Base-by-base conservation (phyloP, 2,329 filamentous ascomycete species). In the Gaeumannomyces tritici region DNA sequence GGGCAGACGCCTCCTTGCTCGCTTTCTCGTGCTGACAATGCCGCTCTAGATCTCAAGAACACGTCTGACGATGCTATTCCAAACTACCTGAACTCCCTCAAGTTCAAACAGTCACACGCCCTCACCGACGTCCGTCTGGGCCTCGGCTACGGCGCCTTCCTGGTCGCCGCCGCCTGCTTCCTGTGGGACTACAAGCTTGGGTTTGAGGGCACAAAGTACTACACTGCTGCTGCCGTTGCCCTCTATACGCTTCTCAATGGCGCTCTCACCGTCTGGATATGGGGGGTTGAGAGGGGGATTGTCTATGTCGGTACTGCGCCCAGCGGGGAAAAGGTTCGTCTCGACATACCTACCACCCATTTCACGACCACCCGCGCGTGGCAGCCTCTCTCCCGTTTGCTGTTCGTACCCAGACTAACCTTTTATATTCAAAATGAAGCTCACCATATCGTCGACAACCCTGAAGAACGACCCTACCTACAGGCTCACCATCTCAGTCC, bases 11-110 rank as follows among this genome's bases (percentile, higher is more conserved):
- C 42, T 24, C 18, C 18, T 1, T 5, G 2, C 4, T n/a, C 1
- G 63, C 62, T 66, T 64, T 61, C 28, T 55, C 42, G 27, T 27
- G 57, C 63, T 51, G n/a, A 51, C 21, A 7, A n/a, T 51, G 2
- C 18, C 33, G 21, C 35, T 27, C 27, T 73, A 96, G 95, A 98
- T 74, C 88, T 99, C 66, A 98, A 98, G 77, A 96, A 95, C 79
- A 96, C 93, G 54, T 91, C 90, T 67, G 95, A 99, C 78, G 95
- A 99, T 77, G 91, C 93, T 63, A 88, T 99, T 64, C 87, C 90
- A 64, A 92, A 95, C 77, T 98, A 98, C 79, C 87, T 99, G 66
- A 93, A 91, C 76, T 90, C 87, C 35, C 86, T 98, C 73, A 87
- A 82, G 67, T 97, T 97, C 80, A 83, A 79, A 66, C 92, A 96